Conservation (phyloP, 805 yeast genomes). For the Hanseniaspora meyeri region DNA sequence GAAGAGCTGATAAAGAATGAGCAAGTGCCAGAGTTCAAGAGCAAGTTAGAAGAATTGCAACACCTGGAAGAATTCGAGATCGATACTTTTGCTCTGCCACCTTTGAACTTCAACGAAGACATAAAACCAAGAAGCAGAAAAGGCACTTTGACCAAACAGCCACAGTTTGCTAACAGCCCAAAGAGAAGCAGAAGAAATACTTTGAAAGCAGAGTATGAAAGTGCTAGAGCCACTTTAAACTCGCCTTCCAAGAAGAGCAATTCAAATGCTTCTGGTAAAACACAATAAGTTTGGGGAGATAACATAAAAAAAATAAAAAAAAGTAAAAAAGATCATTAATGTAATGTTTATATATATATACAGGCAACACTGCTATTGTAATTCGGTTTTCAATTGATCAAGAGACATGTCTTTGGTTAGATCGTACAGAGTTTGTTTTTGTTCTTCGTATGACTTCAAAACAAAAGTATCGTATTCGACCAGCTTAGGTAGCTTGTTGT, state of each 20-base stretch:
- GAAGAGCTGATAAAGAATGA: background rate
- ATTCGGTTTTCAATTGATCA: background rate
- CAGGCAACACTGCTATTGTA: background rate
- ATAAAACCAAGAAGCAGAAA: conserved; percentile 12
- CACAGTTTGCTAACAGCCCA: background rate
- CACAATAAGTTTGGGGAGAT: background rate
- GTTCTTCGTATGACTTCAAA: background rate
- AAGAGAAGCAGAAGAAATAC: conserved; percentile 1
- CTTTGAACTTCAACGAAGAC: background rate
- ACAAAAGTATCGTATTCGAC: background rate
- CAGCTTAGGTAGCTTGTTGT: background rate
- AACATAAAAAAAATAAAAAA: background rate
- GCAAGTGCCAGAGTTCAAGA: background rate
- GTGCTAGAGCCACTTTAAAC: background rate
- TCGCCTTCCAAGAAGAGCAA: background rate
- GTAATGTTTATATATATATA: background rate
- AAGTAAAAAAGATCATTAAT: too few relatives aligned
- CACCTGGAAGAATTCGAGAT: background rate
- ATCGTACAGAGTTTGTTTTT: background rate
- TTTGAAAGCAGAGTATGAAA: background rate
- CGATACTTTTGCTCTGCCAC: conserved; percentile 9
- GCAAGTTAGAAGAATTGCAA: conserved; percentile 3
- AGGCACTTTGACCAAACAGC: background rate
- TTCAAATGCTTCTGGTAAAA: background rate
- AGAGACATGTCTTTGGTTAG: background rate